These are phyloP conservation scores for Verticillium klebahnii DNA, from an alignment of 2,329 filamentous ascomycete genomes.

Conservation along the genomic window DNA sequence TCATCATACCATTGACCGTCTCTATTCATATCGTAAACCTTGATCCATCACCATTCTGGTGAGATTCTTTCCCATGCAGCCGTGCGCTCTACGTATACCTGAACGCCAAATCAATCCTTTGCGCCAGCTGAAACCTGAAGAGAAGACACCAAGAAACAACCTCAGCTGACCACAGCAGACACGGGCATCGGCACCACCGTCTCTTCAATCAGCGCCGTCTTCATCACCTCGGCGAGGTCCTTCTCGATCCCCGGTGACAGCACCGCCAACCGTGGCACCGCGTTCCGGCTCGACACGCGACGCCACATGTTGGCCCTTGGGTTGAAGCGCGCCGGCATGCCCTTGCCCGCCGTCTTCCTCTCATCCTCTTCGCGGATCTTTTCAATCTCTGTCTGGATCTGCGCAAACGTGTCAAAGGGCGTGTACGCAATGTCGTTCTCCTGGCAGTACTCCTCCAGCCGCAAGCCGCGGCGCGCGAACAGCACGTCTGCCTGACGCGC, in stretches of 20 bases:
- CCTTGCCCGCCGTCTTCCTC: constrained; percentile 54
- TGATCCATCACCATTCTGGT: not conserved
- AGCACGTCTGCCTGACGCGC: constrained; percentile 63
- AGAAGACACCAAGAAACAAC: not conserved
- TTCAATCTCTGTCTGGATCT: constrained; percentile 57
- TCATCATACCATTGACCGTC: not conserved
- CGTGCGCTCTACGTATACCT: not conserved
- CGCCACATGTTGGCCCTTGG: constrained; percentile 66
- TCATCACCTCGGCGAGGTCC: constrained; percentile 52
- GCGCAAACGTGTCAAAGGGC: constrained; percentile 61
- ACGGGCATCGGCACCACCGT: constrained; percentile 2
- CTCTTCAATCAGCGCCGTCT: constrained; percentile 21
- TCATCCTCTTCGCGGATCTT: constrained; percentile 55
- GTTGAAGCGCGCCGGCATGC: constrained; percentile 59
- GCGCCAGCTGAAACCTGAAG: not conserved
- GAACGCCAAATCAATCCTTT: not conserved
- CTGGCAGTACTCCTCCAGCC: constrained; percentile 62
- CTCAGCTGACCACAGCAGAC: not conserved
- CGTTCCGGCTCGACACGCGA: constrained; percentile 52
- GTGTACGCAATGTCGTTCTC: constrained; percentile 57
- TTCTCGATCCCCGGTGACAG: constrained; percentile 47
- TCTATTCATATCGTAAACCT: not conserved
- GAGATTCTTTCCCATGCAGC: not conserved
- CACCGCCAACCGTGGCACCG: constrained; percentile 32
- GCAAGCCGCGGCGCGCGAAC: constrained; percentile 60